Evolutionary conservation across 1,284 basidiomycete genomes (phyloP).

Genomic region (Boletus mariae): DNA sequence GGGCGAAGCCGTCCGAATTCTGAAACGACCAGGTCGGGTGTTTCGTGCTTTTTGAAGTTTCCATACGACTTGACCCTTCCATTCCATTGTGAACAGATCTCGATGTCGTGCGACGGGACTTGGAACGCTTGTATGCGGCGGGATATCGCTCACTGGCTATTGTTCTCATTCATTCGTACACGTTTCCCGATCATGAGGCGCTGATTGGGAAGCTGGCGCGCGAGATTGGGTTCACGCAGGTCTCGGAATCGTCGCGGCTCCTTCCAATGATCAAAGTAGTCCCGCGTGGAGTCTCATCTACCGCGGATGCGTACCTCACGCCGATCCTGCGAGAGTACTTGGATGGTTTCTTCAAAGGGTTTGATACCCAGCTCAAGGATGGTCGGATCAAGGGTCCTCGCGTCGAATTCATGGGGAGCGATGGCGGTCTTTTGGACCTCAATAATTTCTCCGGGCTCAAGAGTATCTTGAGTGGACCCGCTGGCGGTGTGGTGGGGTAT

Average conservation of each 20-base stretch:
- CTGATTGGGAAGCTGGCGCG: constrained; percentile 72
- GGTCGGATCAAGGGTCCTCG: constrained; percentile 35
- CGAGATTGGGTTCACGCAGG: constrained; percentile 79
- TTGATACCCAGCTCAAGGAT: constrained; percentile 66
- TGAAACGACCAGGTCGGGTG: constrained; percentile 66
- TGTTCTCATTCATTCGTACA: constrained; percentile 90
- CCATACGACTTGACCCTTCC: background rate
- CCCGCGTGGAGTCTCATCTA: constrained; percentile 86
- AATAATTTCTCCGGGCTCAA: constrained; percentile 74
- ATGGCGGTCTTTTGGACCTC: constrained; percentile 71
- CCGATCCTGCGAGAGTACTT: constrained; percentile 85
- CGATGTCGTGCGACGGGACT: constrained; percentile 49
- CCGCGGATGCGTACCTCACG: constrained; percentile 95
- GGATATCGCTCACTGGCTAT: constrained; percentile 86
- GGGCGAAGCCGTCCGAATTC: constrained; percentile 88
- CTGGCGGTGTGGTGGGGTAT: constrained; percentile 77
- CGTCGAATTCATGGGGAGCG: constrained; percentile 73
- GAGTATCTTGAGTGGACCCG: constrained; percentile 74
- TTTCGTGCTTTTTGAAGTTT: background rate
- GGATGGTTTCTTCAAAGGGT: constrained; percentile 90
- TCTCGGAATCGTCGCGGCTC: constrained; percentile 85
- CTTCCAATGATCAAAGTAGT: constrained; percentile 97
- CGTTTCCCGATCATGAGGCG: constrained; percentile 80
- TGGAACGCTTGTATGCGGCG: constrained; percentile 66
- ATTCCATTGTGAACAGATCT: constrained; percentile 41